Percentiles rank a stretch among this genome's conserved stretches.
These are phyloP conservation scores for Chloranthus sessilifolius DNA, from an alignment of 164 flowering plant genomes.

Conservation along the genomic window DNA sequence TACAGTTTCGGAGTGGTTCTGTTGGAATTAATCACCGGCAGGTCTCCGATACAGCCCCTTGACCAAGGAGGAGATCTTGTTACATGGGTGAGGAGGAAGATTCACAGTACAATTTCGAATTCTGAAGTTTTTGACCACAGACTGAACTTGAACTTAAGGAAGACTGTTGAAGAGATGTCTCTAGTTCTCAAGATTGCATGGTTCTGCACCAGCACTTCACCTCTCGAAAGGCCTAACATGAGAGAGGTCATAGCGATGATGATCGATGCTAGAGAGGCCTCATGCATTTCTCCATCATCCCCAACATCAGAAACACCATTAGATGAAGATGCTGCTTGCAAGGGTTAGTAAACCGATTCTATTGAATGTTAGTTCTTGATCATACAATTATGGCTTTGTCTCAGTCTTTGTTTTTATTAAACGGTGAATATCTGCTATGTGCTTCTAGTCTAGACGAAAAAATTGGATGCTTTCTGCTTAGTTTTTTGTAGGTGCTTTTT, in stretches of 20 bases:
- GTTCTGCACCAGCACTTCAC: slow-evolving; percentile 49
- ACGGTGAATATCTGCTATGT: too few relatives aligned
- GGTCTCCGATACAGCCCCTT: slow-evolving; percentile 46
- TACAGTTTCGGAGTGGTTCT: slow-evolving; percentile 63
- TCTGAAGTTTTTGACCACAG: slow-evolving; percentile 31
- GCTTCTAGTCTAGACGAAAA: too few relatives aligned
- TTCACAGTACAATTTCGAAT: slow-evolving; percentile 17
- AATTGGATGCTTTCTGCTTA: too few relatives aligned
- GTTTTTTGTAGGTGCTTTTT: too few relatives aligned
- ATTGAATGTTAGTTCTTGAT: too few relatives aligned
- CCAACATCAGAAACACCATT: slow-evolving; percentile 52
- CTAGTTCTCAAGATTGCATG: slow-evolving; percentile 49
- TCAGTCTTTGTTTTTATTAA: too few relatives aligned
- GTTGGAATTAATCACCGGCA: slow-evolving; percentile 51
- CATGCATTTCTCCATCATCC: slow-evolving; percentile 21
- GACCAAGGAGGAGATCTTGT: slow-evolving; percentile 52
- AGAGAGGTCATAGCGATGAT: slow-evolving; percentile 56
- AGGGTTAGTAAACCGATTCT: too few relatives aligned
- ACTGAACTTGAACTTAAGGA: slow-evolving; percentile 25
- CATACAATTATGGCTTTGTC: too few relatives aligned
- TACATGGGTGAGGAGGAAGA: slow-evolving; percentile 45
- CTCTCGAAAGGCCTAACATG: slow-evolving; percentile 57
- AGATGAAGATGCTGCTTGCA: slow-evolving; percentile 25
- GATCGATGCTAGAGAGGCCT: slow-evolving; percentile 36
- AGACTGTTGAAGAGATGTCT: slow-evolving; percentile 38